These are phyloP conservation scores for Leccinum subrobustum DNA, from an alignment of 1,284 basidiomycete genomes.

Conservation along the genomic window DNA sequence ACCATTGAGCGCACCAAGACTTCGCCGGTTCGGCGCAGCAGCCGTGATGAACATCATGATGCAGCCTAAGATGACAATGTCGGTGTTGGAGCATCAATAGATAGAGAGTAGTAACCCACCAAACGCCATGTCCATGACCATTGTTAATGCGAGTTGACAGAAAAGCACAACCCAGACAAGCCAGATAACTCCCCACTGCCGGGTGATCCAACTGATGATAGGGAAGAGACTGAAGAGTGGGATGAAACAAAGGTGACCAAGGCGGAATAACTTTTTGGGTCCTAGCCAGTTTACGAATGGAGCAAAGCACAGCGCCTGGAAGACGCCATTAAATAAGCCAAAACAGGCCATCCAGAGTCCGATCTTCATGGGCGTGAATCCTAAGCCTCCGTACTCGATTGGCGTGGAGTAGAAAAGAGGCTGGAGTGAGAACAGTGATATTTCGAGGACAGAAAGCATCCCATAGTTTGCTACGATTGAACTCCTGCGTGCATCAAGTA, in stretches of 20 bases:
- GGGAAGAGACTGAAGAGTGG: slow-evolving; percentile 56
- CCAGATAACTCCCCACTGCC: slow-evolving; percentile 25
- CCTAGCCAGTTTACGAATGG: slow-evolving; percentile 49
- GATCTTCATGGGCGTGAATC: slow-evolving; percentile 51
- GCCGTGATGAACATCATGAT: slow-evolving; percentile 34
- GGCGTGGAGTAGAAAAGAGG: slow-evolving; percentile 66
- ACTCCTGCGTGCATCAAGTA: neutral
- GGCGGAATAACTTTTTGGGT: slow-evolving; percentile 48
- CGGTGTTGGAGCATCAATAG: neutral
- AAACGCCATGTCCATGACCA: slow-evolving; percentile 29
- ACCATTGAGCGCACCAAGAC: slow-evolving; percentile 51
- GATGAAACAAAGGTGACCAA: slow-evolving; percentile 46
- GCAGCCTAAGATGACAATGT: slow-evolving; percentile 2
- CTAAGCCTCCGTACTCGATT: slow-evolving; percentile 55
- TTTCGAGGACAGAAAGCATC: slow-evolving; percentile 55
- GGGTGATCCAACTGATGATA: slow-evolving; percentile 46
- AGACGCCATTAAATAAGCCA: slow-evolving; percentile 54
- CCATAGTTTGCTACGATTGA: slow-evolving; percentile 62
- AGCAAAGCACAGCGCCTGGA: slow-evolving; percentile 58
- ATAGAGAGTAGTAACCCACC: slow-evolving; percentile 13
- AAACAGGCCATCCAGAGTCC: slow-evolving; percentile 50
- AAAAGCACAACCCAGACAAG: slow-evolving; percentile 23
- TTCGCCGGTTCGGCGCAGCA: slow-evolving; percentile 31
- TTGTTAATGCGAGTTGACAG: slow-evolving; percentile 20
- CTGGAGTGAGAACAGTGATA: slow-evolving; percentile 50